Conservation (phyloP, 305 asterid species). For the Solanum hybrid region DNA sequence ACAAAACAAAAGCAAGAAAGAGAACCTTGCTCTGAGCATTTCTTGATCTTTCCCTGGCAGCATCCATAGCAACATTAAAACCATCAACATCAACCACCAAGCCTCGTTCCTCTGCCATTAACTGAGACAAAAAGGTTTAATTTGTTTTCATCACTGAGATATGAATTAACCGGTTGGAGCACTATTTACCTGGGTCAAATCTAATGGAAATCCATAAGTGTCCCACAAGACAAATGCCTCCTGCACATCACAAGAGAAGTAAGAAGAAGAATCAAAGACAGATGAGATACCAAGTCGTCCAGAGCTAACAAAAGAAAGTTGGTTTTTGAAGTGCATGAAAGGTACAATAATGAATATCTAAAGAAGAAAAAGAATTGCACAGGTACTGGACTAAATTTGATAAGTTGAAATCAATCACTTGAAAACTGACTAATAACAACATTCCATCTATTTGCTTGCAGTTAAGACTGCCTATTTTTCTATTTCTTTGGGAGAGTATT, state of each 20-base stretch:
- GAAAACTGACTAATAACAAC: neutral
- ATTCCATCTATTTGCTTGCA: neutral
- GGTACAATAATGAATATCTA: neutral
- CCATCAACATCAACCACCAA: conserved; percentile 74
- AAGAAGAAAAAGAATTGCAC: neutral
- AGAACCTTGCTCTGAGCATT: conserved; percentile 85
- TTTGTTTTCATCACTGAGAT: neutral
- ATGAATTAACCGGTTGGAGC: neutral
- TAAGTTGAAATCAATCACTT: neutral
- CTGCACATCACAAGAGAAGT: conserved; percentile 38
- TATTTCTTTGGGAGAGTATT: neutral
- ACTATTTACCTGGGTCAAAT: conserved; percentile 80
- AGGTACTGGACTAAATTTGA: neutral
- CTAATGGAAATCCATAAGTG: conserved; percentile 94
- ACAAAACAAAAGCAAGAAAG: conserved; percentile 5
- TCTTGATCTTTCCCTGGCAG: conserved; percentile 94
- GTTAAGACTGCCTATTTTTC: neutral
- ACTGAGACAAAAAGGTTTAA: conserved; percentile 31
- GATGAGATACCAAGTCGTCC: neutral
- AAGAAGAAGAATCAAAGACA: conserved; percentile 7
- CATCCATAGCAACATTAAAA: conserved; percentile 61
- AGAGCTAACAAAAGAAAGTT: neutral
- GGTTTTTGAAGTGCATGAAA: neutral
- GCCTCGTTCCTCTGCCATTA: conserved; percentile 98
- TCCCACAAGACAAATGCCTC: conserved; percentile 97